These are phyloP conservation scores for Collybia mongolica DNA, from an alignment of 768 basidiomycete genomes.

Conservation along the genomic window DNA sequence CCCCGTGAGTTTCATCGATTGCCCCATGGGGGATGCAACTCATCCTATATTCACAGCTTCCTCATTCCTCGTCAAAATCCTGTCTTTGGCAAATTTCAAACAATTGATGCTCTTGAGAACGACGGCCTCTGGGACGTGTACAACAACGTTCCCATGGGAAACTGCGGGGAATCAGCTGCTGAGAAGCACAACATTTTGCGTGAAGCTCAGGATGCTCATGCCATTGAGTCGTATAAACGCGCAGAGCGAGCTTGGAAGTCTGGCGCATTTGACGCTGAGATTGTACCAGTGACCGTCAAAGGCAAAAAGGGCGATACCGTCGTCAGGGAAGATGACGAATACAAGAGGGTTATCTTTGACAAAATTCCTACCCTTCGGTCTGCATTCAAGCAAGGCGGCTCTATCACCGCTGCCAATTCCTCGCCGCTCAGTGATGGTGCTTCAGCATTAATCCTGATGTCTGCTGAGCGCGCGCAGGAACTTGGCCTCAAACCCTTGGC, in stretches of 20 bases:
- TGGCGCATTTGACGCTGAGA: slow-evolving; percentile 83
- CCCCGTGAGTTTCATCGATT: slow-evolving; percentile 68
- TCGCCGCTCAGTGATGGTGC: slow-evolving; percentile 96
- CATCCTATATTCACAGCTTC: slow-evolving; percentile 50
- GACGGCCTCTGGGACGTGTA: slow-evolving; percentile 98
- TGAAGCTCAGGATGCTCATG: slow-evolving; percentile 86
- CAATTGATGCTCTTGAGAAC: slow-evolving; percentile 83
- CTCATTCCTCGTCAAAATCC: slow-evolving; percentile 80
- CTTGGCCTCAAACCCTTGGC: slow-evolving; percentile 92
- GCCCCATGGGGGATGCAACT: background rate
- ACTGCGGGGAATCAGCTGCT: slow-evolving; percentile 89
- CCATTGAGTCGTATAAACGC: slow-evolving; percentile 93
- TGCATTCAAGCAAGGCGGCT: slow-evolving; percentile 86
- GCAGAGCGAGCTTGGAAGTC: slow-evolving; percentile 88
- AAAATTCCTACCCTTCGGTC: slow-evolving; percentile 89
- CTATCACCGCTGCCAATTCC: slow-evolving; percentile 96
- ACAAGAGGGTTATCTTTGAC: slow-evolving; percentile 93
- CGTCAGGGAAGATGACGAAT: slow-evolving; percentile 95
- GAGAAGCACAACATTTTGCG: slow-evolving; percentile 81
- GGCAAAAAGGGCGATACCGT: slow-evolving; percentile 92
- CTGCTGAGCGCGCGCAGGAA: slow-evolving; percentile 88
- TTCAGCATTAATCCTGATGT: slow-evolving; percentile 92
- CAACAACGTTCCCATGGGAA: slow-evolving; percentile 98
- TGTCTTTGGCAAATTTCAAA: slow-evolving; percentile 83
- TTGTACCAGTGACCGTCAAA: slow-evolving; percentile 87